Evolutionary conservation across 202 grass and related monocot species (phyloP).

Genomic region (Digitaria exilis): DNA sequence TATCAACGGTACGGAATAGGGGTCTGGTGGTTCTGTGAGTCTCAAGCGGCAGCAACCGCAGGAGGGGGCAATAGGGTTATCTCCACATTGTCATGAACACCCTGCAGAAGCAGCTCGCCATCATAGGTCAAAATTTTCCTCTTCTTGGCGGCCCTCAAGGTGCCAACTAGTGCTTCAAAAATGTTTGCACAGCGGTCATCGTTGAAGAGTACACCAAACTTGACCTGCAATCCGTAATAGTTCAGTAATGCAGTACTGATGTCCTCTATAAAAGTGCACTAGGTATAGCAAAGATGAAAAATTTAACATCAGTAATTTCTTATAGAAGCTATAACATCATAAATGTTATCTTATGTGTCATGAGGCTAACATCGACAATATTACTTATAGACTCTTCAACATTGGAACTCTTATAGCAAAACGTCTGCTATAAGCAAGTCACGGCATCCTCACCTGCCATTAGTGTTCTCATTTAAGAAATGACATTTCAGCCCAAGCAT

Average conservation of each 20-base stretch:
- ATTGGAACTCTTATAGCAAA: background rate
- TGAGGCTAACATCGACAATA: background rate
- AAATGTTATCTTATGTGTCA: background rate
- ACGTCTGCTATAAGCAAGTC: background rate
- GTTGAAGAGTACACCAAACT: conserved; percentile 89
- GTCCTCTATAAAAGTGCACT: background rate
- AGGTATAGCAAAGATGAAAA: background rate
- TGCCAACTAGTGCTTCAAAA: conserved; percentile 93
- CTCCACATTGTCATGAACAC: conserved; percentile 93
- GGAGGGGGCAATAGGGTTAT: conserved; percentile 67
- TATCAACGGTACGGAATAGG: background rate
- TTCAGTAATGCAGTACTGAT: background rate
- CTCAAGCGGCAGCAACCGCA: conserved; percentile 37
- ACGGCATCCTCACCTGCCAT: background rate
- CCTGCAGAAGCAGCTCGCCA: conserved; percentile 89
- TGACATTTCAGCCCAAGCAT: conserved; percentile 1
- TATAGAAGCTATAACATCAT: conserved; percentile 1
- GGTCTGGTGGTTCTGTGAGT: background rate
- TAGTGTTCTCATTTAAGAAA: conserved; percentile 11
- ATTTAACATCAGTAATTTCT: background rate
- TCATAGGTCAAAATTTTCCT: conserved; percentile 75
- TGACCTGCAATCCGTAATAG: conserved; percentile 56
- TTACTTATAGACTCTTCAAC: background rate
- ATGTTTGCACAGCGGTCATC: conserved; percentile 95
- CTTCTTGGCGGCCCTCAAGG: conserved; percentile 83